phyloP scores from a whole-genome alignment of 176 grass and related monocot genomes.

The Puccinellia tenuiflora region DNA sequence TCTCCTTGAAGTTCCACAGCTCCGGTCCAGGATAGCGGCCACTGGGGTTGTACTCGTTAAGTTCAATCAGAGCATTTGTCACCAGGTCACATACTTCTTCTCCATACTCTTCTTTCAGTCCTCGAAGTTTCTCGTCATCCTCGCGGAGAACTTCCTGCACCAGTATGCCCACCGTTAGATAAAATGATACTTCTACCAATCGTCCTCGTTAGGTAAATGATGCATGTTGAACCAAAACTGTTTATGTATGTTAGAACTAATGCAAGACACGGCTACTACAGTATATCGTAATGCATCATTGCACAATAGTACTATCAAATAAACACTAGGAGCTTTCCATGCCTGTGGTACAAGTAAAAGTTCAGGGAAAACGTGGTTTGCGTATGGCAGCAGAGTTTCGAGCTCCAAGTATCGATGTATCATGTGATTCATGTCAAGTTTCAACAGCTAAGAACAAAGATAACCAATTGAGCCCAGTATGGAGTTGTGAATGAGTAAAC shows the following conservation, averaged over 20 bases:
- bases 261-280: background rate
- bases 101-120: constrained; percentile 32
- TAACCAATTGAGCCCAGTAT: no score
- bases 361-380: background rate
- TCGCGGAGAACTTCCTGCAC: constrained; percentile 34
- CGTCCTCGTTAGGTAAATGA: no score
- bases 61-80: constrained; percentile 35
- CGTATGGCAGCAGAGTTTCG: background rate
- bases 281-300: background rate
- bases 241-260: background rate
- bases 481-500: no score
- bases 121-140: constrained; percentile 32
- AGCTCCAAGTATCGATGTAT: no score
- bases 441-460: no score
- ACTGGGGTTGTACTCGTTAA: constrained; percentile 51
- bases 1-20: constrained; percentile 29
- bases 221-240: background rate
- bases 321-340: background rate
- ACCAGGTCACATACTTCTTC: constrained; percentile 36
- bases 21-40: constrained; percentile 28
- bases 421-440: no score
- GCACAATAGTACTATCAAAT: background rate
- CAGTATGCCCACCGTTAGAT: background rate
- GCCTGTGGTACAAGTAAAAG: background rate
- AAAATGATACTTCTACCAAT: background rate